These are phyloP conservation scores for Draba incana DNA, from an alignment of 345 rosid species.

Conservation along the genomic window DNA sequence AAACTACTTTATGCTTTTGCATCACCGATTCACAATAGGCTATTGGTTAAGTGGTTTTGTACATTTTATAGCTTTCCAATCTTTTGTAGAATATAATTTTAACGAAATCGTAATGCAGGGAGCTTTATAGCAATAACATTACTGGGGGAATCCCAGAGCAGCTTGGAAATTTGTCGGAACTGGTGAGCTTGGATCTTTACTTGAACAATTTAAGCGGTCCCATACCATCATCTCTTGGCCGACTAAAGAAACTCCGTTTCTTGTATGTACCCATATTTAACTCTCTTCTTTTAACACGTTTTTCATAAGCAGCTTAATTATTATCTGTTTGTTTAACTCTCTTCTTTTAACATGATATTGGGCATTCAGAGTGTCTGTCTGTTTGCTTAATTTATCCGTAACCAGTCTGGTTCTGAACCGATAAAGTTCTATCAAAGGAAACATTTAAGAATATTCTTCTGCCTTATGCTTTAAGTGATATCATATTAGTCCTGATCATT, in stretches of 20 bases:
- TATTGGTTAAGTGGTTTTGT: not conserved
- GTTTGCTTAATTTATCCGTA: constrained; percentile 1
- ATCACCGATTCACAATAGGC: not conserved
- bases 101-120: constrained; percentile 56
- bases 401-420: not conserved
- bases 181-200: constrained; percentile 98
- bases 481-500: not conserved
- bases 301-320: constrained; percentile 4
- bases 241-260: constrained; percentile 67
- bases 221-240: constrained; percentile 63
- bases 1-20: constrained; percentile 3
- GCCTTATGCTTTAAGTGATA: constrained; percentile 2
- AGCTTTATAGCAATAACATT: constrained; percentile 74
- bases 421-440: not conserved
- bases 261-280: constrained; percentile 53
- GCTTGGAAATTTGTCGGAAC: constrained; percentile 75
- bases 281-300: constrained; percentile 7
- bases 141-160: constrained; percentile 73
- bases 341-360: not conserved
- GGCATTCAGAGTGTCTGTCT: constrained; percentile 6
- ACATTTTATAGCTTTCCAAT: not conserved
- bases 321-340: too few relatives aligned
- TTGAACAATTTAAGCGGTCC: constrained; percentile 60
- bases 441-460: not conserved
- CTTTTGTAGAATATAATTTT: not conserved